Evolutionary conservation across 2,329 filamentous ascomycete species (phyloP).

Genomic region (Neopestalotiopsis rosae): DNA sequence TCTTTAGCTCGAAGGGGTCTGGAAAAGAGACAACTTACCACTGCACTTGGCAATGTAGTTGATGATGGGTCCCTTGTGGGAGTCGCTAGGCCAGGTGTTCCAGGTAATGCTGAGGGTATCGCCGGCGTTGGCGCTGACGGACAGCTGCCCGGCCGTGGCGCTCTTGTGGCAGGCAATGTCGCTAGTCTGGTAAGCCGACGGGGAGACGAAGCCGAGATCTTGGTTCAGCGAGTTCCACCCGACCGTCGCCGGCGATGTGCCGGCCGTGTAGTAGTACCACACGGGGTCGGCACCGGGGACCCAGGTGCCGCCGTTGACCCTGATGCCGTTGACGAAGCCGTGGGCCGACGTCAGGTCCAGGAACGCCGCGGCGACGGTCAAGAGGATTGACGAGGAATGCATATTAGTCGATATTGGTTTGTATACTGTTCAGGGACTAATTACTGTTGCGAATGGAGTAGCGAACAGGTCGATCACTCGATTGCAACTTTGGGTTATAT

Average conservation of each 20-base stretch:
- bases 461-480: constrained; percentile 2
- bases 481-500: background rate
- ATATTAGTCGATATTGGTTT: background rate
- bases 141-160: constrained; percentile 40
- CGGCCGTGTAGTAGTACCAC: constrained; percentile 30
- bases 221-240: constrained; percentile 49
- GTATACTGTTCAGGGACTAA: background rate
- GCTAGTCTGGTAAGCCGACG: constrained; percentile 36
- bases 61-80: constrained; percentile 41
- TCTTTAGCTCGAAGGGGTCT: background rate
- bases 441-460: background rate
- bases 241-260: constrained; percentile 25
- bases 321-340: constrained; percentile 29
- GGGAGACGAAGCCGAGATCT: constrained; percentile 54
- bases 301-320: constrained; percentile 27
- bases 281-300: constrained; percentile 29
- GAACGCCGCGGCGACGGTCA: constrained; percentile 18
- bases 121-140: constrained; percentile 32
- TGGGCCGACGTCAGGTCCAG: constrained; percentile 27
- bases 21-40: constrained; percentile 20
- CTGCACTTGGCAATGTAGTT: constrained; percentile 41
- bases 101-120: constrained; percentile 37
- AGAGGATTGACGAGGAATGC: constrained; percentile 7
- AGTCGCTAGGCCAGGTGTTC: constrained; percentile 38
- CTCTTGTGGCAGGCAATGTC: constrained; percentile 53